These are phyloP conservation scores for Sphaerulina populicola DNA, from an alignment of 2,329 filamentous ascomycete genomes.

Conservation along the genomic window DNA sequence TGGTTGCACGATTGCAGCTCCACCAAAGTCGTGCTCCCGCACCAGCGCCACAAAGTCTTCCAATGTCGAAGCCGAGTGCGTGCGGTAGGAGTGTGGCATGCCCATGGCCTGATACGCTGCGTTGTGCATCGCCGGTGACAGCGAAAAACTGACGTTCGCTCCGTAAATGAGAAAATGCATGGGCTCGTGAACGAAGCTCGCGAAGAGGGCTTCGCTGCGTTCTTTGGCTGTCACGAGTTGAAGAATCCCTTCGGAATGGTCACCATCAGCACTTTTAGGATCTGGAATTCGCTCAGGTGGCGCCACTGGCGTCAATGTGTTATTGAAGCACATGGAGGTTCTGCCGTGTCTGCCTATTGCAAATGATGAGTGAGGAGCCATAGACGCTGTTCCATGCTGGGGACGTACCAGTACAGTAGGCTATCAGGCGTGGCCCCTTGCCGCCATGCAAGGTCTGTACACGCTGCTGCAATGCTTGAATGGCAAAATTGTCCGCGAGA, in stretches of 20 bases:
- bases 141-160: constrained; percentile 61
- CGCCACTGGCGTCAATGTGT: constrained; percentile 52
- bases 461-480: constrained; percentile 48
- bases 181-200: constrained; percentile 58
- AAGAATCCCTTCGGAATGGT: neutral
- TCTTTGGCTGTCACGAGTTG: constrained; percentile 53
- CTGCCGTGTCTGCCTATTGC: constrained; percentile 46
- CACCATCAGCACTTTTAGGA: neutral
- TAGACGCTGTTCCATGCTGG: too few relatives aligned
- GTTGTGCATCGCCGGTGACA: constrained; percentile 72
- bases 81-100: constrained; percentile 60
- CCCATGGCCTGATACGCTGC: constrained; percentile 58
- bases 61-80: constrained; percentile 54
- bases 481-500: constrained; percentile 56
- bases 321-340: constrained; percentile 59
- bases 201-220: constrained; percentile 57
- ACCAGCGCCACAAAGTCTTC: constrained; percentile 53
- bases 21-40: constrained; percentile 57
- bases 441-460: constrained; percentile 30
- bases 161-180: constrained; percentile 68
- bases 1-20: constrained; percentile 62
- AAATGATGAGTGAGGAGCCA: too few relatives aligned
- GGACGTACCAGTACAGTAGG: constrained; percentile 45
- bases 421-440: constrained; percentile 24
- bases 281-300: constrained; percentile 4